These are phyloP conservation scores for Lenzites betulinus DNA, from an alignment of 768 basidiomycete species.

Conservation along the genomic window DNA sequence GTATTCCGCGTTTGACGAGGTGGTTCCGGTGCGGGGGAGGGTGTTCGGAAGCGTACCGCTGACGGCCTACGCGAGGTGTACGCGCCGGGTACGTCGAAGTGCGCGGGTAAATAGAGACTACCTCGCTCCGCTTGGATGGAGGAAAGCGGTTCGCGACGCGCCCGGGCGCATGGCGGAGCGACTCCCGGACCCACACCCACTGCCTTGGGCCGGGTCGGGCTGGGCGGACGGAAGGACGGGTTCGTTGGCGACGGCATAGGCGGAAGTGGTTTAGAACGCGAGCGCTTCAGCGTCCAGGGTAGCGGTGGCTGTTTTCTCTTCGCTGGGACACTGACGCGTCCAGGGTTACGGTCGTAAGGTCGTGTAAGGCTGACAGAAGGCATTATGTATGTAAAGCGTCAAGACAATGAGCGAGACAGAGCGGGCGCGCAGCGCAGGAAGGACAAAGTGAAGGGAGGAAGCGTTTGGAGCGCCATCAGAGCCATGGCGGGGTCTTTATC, in stretches of 20 bases:
- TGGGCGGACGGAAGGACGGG: not conserved
- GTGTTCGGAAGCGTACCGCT: not conserved
- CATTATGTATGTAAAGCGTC: not conserved
- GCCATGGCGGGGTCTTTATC: conserved; percentile 13
- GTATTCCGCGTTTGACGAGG: not conserved
- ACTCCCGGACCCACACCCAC: not conserved
- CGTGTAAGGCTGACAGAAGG: not conserved
- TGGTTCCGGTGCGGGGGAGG: not conserved
- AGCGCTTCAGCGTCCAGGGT: not conserved
- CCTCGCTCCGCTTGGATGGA: conserved; percentile 8
- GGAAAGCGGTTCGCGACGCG: not conserved
- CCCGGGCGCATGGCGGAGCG: not conserved
- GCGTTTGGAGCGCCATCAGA: not conserved
- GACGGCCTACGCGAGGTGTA: not conserved
- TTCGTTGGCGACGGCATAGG: conserved; percentile 1
- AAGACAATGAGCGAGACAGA: conserved; percentile 1
- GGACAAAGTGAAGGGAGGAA: conserved; percentile 3
- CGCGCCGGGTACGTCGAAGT: not conserved
- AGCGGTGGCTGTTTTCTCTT: not conserved
- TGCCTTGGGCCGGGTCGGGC: not conserved
- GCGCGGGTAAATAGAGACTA: not conserved
- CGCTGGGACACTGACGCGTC: not conserved
- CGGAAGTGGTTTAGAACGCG: not conserved
- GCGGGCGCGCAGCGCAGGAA: not conserved
- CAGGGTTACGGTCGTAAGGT: not conserved